These are phyloP conservation scores for Hymenoscyphus linearis DNA, from an alignment of 2,329 filamentous ascomycete genomes.

Conservation along the genomic window DNA sequence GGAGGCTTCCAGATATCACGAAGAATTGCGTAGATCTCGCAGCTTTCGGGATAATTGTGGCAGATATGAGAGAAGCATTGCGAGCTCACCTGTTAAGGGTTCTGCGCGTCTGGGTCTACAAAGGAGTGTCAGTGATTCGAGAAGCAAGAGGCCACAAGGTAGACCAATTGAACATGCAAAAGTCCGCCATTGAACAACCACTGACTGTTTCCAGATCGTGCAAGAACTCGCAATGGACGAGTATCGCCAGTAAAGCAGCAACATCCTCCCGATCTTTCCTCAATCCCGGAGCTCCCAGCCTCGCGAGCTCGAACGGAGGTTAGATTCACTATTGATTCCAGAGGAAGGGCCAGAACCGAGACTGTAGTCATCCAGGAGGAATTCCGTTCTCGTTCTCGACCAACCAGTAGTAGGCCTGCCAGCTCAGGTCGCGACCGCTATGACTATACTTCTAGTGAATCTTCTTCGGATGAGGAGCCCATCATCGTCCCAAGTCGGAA, in stretches of 20 bases:
- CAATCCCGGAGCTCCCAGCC: slow-evolving; percentile 49
- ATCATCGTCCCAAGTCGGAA: slow-evolving; percentile 60
- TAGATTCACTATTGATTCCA: slow-evolving; percentile 59
- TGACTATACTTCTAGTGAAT: slow-evolving; percentile 44
- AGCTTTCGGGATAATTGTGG: slow-evolving; percentile 20
- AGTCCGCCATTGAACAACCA: neutral
- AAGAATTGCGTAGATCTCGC: slow-evolving; percentile 28
- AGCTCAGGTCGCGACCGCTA: slow-evolving; percentile 32
- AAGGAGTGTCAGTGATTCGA: slow-evolving; percentile 29
- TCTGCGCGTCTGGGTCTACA: slow-evolving; percentile 25
- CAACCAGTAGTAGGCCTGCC: slow-evolving; percentile 17
- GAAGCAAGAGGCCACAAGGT: slow-evolving; percentile 23
- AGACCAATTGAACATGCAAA: slow-evolving; percentile 3
- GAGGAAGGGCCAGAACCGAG: slow-evolving; percentile 41
- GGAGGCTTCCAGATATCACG: slow-evolving; percentile 29
- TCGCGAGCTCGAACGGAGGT: slow-evolving; percentile 48
- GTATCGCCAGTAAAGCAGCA: slow-evolving; percentile 47
- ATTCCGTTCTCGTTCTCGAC: slow-evolving; percentile 7
- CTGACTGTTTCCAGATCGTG: slow-evolving; percentile 20
- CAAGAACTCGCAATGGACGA: slow-evolving; percentile 23
- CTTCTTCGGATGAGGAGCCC: slow-evolving; percentile 58
- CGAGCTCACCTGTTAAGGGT: slow-evolving; percentile 30
- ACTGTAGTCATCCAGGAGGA: slow-evolving; percentile 27
- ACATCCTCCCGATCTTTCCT: slow-evolving; percentile 45
- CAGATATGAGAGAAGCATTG: slow-evolving; percentile 24